phyloP scores from a whole-genome alignment of 345 rosid species.

The Cardamine chenopodiifolia region DNA sequence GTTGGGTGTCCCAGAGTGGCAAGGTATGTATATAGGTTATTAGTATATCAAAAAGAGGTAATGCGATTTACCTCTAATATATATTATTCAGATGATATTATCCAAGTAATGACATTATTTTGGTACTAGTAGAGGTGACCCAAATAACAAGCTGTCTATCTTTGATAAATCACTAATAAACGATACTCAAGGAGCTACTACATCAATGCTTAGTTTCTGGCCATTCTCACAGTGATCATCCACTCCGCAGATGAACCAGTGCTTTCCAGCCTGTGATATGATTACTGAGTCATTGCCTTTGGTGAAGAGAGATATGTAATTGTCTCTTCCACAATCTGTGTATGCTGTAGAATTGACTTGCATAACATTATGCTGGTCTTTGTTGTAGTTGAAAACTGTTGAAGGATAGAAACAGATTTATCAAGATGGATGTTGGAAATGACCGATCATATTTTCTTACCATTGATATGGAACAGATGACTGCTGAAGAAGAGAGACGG shows the following conservation, averaged over 20 bases:
- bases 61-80: constrained; percentile 9
- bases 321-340: constrained; percentile 40
- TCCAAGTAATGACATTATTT: constrained; percentile 25
- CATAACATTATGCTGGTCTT: constrained; percentile 44
- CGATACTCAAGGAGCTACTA: constrained; percentile 32
- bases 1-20: constrained; percentile 1
- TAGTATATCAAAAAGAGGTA: constrained; percentile 12
- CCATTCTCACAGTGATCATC: constrained; percentile 43
- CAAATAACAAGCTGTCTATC: constrained; percentile 28
- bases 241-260: constrained; percentile 44
- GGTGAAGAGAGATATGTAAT: constrained; percentile 37
- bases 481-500: constrained; percentile 6
- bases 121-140: constrained; percentile 16
- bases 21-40: constrained; percentile 4
- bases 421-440: constrained; percentile 5
- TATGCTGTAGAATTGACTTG: constrained; percentile 54
- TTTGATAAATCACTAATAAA: constrained; percentile 1
- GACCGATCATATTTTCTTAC: too few relatives aligned
- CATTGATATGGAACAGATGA: constrained; percentile 2
- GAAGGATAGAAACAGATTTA: constrained; percentile 23
- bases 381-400: constrained; percentile 47
- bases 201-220: constrained; percentile 45
- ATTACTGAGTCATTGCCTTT: constrained; percentile 43
- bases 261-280: constrained; percentile 37
- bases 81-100: constrained; percentile 26